phyloP scores from a whole-genome alignment of 2,329 filamentous ascomycete species.

The Apiospora hydei region DNA sequence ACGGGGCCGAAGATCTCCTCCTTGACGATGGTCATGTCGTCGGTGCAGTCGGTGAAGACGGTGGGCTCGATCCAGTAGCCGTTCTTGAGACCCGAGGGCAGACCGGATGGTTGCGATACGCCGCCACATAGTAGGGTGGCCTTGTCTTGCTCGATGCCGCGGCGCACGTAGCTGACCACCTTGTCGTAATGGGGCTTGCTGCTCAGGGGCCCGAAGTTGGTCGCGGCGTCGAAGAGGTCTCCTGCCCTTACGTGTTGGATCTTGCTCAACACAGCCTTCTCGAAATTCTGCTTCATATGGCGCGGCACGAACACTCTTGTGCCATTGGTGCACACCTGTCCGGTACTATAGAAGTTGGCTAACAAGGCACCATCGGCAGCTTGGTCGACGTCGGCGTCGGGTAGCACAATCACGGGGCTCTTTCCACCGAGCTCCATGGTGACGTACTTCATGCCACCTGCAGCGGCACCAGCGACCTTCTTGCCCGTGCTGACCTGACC shows the following conservation, averaged over 20 bases:
- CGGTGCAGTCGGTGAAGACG: slow-evolving; percentile 85
- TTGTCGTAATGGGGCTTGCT: slow-evolving; percentile 78
- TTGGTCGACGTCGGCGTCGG: slow-evolving; percentile 78
- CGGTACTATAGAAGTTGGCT: slow-evolving; percentile 91
- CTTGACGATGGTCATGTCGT: slow-evolving; percentile 78
- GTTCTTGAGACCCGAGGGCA: slow-evolving; percentile 57
- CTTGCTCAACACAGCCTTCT: slow-evolving; percentile 72
- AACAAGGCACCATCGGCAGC: slow-evolving; percentile 93
- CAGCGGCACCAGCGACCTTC: slow-evolving; percentile 80
- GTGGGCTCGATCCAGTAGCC: slow-evolving; percentile 90
- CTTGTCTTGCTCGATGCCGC: slow-evolving; percentile 76
- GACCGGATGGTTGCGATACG: slow-evolving; percentile 58
- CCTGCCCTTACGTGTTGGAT: slow-evolving; percentile 75
- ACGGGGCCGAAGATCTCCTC: slow-evolving; percentile 93
- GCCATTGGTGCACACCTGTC: slow-evolving; percentile 93
- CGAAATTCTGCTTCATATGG: slow-evolving; percentile 70
- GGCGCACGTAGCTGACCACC: slow-evolving; percentile 77
- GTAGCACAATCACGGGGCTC: slow-evolving; percentile 80
- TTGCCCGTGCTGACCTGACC: slow-evolving; percentile 84
- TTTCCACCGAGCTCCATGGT: slow-evolving; percentile 94
- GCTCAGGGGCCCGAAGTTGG: slow-evolving; percentile 86
- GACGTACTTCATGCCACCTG: slow-evolving; percentile 84
- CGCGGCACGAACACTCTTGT: slow-evolving; percentile 84
- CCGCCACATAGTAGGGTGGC: slow-evolving; percentile 80
- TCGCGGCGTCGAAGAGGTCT: slow-evolving; percentile 72